Conservation (phyloP, 1,284 basidiomycete species). For the Ceratobasidium sp. region DNA sequence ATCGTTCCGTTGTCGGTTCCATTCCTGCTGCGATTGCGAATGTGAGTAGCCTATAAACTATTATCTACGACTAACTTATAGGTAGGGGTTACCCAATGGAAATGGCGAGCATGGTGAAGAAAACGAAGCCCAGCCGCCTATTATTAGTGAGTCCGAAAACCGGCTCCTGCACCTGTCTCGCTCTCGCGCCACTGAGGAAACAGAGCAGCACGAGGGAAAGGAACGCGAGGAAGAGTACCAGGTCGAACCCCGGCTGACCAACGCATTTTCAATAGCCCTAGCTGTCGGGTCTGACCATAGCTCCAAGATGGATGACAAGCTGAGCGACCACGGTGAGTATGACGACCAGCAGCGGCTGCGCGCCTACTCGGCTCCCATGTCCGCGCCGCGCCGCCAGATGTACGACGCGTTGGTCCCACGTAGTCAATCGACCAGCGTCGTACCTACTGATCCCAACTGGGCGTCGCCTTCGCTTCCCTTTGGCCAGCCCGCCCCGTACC, state of each 20-base stretch:
- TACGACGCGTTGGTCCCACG: constrained; percentile 24
- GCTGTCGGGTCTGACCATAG: constrained; percentile 23
- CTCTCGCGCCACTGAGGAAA: no score
- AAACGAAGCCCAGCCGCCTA: no score
- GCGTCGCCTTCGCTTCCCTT: constrained; percentile 3
- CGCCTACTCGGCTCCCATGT: constrained; percentile 33
- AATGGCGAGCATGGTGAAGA: no score
- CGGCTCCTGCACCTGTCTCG: no score
- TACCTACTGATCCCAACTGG: constrained; percentile 7
- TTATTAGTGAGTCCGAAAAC: no score
- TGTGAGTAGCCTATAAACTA: no score
- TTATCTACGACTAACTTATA: no score
- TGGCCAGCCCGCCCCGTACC: constrained; percentile 13
- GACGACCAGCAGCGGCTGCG: constrained; percentile 27
- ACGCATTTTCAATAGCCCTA: constrained; percentile 19
- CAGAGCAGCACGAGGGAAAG: background rate
- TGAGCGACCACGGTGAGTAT: constrained; percentile 18
- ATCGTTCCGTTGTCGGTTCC: no score
- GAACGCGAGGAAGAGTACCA: background rate
- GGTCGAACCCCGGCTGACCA: no score
- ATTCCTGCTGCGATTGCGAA: no score
- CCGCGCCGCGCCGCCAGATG: constrained; percentile 8
- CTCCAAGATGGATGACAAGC: constrained; percentile 28
- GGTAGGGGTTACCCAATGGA: no score
- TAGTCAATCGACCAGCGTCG: constrained; percentile 31